Base-by-base conservation (phyloP, 176 grass and related monocot species). In the Cocos nucifera region DNA sequence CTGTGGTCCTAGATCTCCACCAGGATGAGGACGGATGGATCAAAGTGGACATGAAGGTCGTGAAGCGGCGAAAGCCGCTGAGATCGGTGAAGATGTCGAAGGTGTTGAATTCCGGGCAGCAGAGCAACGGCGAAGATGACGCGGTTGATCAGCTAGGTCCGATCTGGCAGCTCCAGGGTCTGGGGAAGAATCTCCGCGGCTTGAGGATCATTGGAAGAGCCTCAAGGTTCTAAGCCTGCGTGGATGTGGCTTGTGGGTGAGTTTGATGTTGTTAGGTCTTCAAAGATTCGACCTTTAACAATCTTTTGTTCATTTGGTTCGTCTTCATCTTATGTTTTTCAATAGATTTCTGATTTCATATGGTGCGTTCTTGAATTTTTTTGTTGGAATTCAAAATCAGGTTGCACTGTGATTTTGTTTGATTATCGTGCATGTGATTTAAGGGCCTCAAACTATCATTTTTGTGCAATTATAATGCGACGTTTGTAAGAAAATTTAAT, bases 171-270 rank as follows among this genome's bases (percentile, higher is more conserved):
- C 86, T 0, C 67, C 78, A 15, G 82, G 75, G 7, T 57, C 77
- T 12, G 77, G 50, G 12, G 80, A 81, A 16, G 82, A 81, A 6
- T 78, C 78, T 29, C 87, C 81, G 21, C 69, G 69, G 57, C 83
- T 97, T 24, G 78, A 71, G 17, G 93, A 91, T 82, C 87, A 88
- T 78, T 97, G 87, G 93, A 83, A 77, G 58, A 21, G 73, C 21
- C 70, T 91, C 53, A 65, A 58, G 17, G 29, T 27, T 59, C 64
- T 97, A 65, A 85, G 73, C 59, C 72, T 97, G 54, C 78, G 84
- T 63, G 83, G 89, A 53, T 97, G 93, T 48, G 93, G 93, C 52
- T 79, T 97, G 26, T 70, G 57, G 81, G 93, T 97, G 24, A 88
- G 84, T 75, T 24, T 50, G 29, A 7, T 32, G 4, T 32, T 6